Conservation (phyloP, 1,284 basidiomycete genomes). For the Irpex lacteus region DNA sequence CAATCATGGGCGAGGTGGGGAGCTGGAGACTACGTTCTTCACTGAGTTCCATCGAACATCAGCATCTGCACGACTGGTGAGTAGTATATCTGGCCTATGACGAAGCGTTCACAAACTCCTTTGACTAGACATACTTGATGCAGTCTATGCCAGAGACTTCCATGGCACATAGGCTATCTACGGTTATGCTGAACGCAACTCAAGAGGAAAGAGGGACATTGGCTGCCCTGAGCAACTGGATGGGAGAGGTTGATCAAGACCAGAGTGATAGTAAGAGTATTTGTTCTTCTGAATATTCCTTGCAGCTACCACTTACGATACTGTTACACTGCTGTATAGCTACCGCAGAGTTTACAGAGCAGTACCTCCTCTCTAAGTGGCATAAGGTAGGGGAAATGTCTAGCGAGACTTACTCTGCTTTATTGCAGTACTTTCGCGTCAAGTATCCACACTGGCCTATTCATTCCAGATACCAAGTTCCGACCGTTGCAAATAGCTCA, state of each 20-base stretch:
- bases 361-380: neutral
- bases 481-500: neutral
- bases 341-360: neutral
- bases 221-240: constrained; percentile 17
- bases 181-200: constrained; percentile 24
- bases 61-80: constrained; percentile 21
- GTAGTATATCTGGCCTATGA: constrained; percentile 6
- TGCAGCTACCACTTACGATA: neutral
- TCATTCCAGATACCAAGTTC: neutral
- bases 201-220: constrained; percentile 28
- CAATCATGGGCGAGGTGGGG: constrained; percentile 28
- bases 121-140: neutral
- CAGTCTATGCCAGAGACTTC: neutral
- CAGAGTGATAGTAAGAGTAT: constrained; percentile 17
- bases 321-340: neutral
- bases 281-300: neutral
- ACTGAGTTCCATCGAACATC: constrained; percentile 28
- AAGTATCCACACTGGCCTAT: neutral
- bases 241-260: constrained; percentile 19
- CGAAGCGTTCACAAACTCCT: neutral
- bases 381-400: neutral
- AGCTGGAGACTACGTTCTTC: constrained; percentile 33
- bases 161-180: constrained; percentile 2
- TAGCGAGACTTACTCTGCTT: neutral
- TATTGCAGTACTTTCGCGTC: constrained; percentile 5